Conservation (phyloP, 1,284 basidiomycete genomes). For the Fomitopsis palustris region DNA sequence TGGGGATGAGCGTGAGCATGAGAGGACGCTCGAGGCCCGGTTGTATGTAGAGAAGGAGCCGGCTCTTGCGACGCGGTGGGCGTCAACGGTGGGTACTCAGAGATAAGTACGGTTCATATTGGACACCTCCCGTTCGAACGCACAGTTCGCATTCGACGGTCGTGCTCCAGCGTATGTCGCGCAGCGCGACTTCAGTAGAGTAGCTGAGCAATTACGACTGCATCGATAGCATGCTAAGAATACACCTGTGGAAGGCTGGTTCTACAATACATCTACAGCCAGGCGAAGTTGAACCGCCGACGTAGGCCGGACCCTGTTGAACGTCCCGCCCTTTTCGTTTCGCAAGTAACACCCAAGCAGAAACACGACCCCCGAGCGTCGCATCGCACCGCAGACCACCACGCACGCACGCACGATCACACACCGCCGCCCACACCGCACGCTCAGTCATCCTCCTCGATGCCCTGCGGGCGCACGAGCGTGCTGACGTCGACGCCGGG, state of each 20-base stretch:
- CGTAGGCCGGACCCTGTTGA: slow-evolving; percentile 26
- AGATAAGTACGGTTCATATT: no score
- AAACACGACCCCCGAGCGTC: no score
- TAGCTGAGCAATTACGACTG: not conserved
- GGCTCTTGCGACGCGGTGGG: no score
- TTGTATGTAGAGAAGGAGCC: no score
- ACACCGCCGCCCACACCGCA: not conserved
- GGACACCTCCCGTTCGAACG: no score
- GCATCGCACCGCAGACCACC: not conserved
- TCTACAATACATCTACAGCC: slow-evolving; percentile 12
- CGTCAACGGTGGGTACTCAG: no score
- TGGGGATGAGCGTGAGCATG: no score
- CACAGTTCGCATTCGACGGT: no score
- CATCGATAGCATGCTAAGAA: slow-evolving; percentile 3
- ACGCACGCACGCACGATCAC: not conserved
- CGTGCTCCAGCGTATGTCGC: no score
- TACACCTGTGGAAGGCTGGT: slow-evolving; percentile 8
- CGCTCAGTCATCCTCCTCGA: slow-evolving; percentile 48
- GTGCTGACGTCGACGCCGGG: slow-evolving; percentile 81
- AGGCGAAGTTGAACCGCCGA: slow-evolving; percentile 24
- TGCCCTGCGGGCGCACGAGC: slow-evolving; percentile 62
- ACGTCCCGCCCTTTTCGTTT: slow-evolving; percentile 25
- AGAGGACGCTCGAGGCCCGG: no score
- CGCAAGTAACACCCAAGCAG: not conserved
- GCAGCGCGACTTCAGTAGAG: no score